These are phyloP conservation scores for Paramecium octaurelia DNA, from an alignment of 73 alveolate genomes.

Conservation along the genomic window DNA sequence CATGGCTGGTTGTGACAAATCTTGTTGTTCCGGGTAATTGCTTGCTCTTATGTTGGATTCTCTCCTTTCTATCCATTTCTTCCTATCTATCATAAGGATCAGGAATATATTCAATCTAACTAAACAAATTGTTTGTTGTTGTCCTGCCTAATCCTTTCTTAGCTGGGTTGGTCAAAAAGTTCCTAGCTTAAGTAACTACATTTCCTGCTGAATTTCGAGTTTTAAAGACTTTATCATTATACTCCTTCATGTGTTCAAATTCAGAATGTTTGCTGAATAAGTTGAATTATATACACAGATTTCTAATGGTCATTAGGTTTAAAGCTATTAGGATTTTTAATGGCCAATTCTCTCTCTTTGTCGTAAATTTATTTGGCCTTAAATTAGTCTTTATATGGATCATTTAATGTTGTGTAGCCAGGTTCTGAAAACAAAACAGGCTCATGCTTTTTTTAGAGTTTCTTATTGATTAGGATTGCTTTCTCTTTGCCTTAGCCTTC, in stretches of 20 bases:
- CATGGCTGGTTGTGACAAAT: conserved; percentile 21
- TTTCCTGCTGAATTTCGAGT: neutral
- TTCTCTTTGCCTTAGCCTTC: conserved; percentile 10
- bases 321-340: conserved; percentile 18
- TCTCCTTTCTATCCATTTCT: conserved; percentile 33
- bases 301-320: neutral
- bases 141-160: conserved; percentile 58
- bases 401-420: neutral
- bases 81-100: conserved; percentile 55
- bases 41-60: neutral
- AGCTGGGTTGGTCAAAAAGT: conserved; percentile 53
- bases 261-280: conserved; percentile 29
- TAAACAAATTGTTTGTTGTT: conserved; percentile 25
- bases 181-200: conserved; percentile 18
- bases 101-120: conserved; percentile 26
- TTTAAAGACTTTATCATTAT: neutral
- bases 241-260: conserved; percentile 32
- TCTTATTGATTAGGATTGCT: neutral
- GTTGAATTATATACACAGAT: neutral
- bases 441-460: conserved; percentile 22
- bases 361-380: conserved; percentile 20
- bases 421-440: conserved; percentile 10
- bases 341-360: conserved; percentile 20
- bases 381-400: conserved; percentile 14
- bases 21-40: neutral